Percentiles rank a stretch among this genome's conserved stretches.
These are phyloP conservation scores for Trichoderma hamatum DNA, from an alignment of 2,329 filamentous ascomycete genomes.

Conservation along the genomic window DNA sequence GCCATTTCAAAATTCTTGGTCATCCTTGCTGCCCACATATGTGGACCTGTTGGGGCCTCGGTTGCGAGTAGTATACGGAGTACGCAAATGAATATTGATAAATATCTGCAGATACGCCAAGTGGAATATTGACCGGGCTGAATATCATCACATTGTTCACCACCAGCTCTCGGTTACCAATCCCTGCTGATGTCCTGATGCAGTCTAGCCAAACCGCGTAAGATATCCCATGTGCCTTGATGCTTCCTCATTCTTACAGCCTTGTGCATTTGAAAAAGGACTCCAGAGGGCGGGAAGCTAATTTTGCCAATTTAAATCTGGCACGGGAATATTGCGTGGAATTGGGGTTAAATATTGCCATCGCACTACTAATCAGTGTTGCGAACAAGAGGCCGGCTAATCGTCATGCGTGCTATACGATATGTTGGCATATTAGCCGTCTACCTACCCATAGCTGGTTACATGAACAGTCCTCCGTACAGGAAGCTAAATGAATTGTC, in stretches of 20 bases:
- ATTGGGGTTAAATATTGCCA: neutral
- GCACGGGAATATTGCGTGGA: neutral
- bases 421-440: neutral
- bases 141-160: neutral
- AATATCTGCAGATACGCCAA: neutral
- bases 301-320: neutral
- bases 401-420: neutral
- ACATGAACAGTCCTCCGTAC: too few species aligned
- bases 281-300: neutral
- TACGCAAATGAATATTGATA: neutral
- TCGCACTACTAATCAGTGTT: neutral
- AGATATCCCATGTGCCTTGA: neutral
- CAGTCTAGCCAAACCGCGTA: neutral
- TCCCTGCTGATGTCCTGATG: neutral
- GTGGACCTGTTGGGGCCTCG: neutral
- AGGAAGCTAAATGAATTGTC: neutral
- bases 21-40: neutral
- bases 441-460: neutral
- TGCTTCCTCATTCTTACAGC: neutral
- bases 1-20: conserved; percentile 11
- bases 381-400: neutral
- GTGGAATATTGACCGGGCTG: neutral
- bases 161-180: neutral
- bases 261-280: neutral
- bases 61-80: too few species aligned